Conservation (phyloP, 495 filamentous ascomycete genomes). For the Neurospora sp. region DNA sequence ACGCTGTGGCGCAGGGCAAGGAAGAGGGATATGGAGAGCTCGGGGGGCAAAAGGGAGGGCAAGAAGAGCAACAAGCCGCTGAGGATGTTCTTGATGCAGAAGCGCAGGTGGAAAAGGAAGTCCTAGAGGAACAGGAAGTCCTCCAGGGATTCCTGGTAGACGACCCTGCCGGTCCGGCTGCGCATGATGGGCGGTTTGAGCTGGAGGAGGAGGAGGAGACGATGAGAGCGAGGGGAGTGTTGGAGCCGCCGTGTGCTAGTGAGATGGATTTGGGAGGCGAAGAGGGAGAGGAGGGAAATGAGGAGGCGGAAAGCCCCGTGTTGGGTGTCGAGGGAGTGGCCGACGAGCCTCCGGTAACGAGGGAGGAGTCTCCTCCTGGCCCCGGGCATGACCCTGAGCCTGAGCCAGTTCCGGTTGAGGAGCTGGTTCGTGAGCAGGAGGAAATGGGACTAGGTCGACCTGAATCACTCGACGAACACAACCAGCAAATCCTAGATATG, state of each 20-base stretch:
- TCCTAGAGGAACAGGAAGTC: not conserved
- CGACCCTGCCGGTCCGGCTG: not conserved
- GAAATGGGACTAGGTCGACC: not conserved
- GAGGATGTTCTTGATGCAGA: not conserved
- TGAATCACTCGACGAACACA: not conserved
- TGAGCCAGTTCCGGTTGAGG: not conserved
- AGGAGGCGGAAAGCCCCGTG: not conserved
- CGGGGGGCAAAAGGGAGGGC: too few relatives aligned
- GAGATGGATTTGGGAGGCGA: not conserved
- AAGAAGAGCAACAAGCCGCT: too few relatives aligned
- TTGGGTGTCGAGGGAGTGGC: too few relatives aligned
- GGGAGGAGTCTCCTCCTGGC: not conserved
- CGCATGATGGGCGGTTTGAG: not conserved
- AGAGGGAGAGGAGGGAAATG: not conserved
- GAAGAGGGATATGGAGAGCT: too few relatives aligned
- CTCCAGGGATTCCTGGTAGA: not conserved
- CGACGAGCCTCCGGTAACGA: too few relatives aligned
- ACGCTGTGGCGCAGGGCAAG: too few relatives aligned
- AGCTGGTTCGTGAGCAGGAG: not conserved
- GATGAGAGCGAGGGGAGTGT: not conserved
- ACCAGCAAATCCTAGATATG: not conserved
- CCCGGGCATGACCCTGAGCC: not conserved
- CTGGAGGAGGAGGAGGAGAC: not conserved
- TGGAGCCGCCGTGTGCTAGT: not conserved
- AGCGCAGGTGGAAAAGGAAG: not conserved